Base-by-base conservation (phyloP, 148 eudicot genomes). In the Cornus kousa region DNA sequence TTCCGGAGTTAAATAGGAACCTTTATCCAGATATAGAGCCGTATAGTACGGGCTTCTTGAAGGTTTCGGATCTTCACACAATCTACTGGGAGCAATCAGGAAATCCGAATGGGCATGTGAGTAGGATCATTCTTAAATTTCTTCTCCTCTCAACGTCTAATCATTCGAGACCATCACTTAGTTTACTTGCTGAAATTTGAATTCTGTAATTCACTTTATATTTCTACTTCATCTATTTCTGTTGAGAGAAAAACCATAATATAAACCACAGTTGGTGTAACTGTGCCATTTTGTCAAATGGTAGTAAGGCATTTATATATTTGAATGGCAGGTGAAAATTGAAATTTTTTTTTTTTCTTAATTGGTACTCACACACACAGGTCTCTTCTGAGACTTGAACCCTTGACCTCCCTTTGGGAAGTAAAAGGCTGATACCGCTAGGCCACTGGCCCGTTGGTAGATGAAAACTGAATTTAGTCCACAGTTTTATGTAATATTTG, bases 81-180 rank as follows among this genome's bases (percentile, higher is more conserved):
- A 71, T 96, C 65, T 93, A 93, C 70, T 96, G 97, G 94, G 99
- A 96, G 91, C 95, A 96, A 80, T 96, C 98, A 11, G 97, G 99
- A 37, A 96, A 93, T 77, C 98, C 99, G 11, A 74, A 83, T 85
- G 99, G 99, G 60, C 88, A 91, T 87, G 99, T 96, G 88, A 90
- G 99, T 80, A 28, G 16, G 20, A 62, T 62, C 66, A 20, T 19
- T 62, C 23, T 62, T 71, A 71, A 22, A 65, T 28, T 50, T 20
- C 67, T 55, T 19, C 68, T 28, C 5, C 11, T 62, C 9, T 48
- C 0, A 31, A 40, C 5, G 14, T 71, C 24, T 28, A n/a, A 19
- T 6, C 9, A 7, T 32, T 70, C 53, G 16, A 1, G 16, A 0
- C 17, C 22, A n/a, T 1, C 24, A 22, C 70, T 68, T 23, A 67